These are phyloP conservation scores for Fusarium burgessii DNA, from an alignment of 2,329 filamentous ascomycete species.

Conservation along the genomic window DNA sequence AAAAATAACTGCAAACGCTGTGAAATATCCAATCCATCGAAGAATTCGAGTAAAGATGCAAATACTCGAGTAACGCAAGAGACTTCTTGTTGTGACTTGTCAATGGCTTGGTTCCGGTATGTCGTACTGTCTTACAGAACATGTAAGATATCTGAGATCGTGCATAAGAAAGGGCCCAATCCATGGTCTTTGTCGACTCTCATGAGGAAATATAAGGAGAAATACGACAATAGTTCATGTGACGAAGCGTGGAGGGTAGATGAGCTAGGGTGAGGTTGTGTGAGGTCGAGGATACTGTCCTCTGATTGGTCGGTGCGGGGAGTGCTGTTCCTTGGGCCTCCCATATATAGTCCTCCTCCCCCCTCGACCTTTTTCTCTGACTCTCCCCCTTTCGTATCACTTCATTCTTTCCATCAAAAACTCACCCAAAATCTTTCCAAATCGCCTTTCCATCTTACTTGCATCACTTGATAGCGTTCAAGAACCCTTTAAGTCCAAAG, in stretches of 20 bases:
- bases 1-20: background rate
- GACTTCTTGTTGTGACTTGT: background rate
- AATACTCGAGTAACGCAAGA: background rate
- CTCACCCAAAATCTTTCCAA: constrained; percentile 10
- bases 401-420: constrained; percentile 32
- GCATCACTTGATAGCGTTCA: constrained; percentile 29
- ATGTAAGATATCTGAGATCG: background rate
- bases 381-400: constrained; percentile 35
- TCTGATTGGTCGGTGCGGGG: constrained; percentile 40
- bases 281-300: constrained; percentile 27
- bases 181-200: background rate
- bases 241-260: constrained; percentile 9
- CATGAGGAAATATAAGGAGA: background rate
- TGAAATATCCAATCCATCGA: background rate
- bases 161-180: background rate
- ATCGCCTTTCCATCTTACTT: constrained; percentile 13
- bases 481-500: constrained; percentile 10
- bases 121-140: background rate
- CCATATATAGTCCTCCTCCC: constrained; percentile 40
- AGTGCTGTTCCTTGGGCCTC: constrained; percentile 5
- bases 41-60: fast-evolving
- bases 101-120: background rate
- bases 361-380: constrained; percentile 25
- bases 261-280: constrained; percentile 40
- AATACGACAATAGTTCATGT: background rate